Percentiles rank a stretch among this genome's conserved stretches.
Evolutionary conservation across 2,329 filamentous ascomycete genomes (phyloP).

Genomic region (Zymoseptoria tritici): DNA sequence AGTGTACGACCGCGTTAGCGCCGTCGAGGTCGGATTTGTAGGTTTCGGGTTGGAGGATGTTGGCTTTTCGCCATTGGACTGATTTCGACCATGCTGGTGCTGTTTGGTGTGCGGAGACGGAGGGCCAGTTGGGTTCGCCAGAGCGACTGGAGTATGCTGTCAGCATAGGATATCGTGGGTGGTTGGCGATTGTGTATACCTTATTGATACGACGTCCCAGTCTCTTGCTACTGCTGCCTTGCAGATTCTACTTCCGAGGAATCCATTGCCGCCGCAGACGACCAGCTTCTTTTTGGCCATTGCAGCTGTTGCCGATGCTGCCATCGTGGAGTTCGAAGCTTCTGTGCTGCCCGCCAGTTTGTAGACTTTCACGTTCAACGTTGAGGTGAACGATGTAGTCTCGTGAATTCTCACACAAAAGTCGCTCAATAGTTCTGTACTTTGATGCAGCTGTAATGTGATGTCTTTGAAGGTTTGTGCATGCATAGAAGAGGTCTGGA

Average conservation of each 20-base stretch:
- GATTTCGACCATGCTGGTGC: constrained; percentile 74
- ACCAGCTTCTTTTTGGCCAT: constrained; percentile 64
- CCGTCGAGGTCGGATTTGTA: constrained; percentile 70
- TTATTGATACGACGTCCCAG: constrained; percentile 89
- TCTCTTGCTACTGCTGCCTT: constrained; percentile 76
- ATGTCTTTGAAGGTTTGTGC: neutral
- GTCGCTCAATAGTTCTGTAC: neutral
- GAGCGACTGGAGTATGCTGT: constrained; percentile 58
- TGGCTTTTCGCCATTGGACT: constrained; percentile 80
- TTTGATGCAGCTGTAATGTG: neutral
- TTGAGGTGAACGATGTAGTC: no score
- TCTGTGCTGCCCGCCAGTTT: neutral
- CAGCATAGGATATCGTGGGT: neutral
- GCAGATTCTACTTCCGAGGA: constrained; percentile 79
- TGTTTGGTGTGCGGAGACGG: constrained; percentile 61
- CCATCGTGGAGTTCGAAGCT: constrained; percentile 4
- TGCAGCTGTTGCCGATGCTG: constrained; percentile 13
- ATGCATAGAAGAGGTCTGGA: neutral
- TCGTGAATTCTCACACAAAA: no score
- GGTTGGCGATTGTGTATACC: constrained; percentile 47
- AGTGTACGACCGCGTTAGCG: constrained; percentile 83
- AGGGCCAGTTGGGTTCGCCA: constrained; percentile 78
- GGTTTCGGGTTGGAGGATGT: constrained; percentile 74
- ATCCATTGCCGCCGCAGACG: constrained; percentile 90
- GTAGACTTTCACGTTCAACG: neutral